Evolutionary conservation across 2,329 filamentous ascomycete species (phyloP), one percentile per base, ranked within the genome.

Genomic region (Penicillium griseofulvum): DNA sequence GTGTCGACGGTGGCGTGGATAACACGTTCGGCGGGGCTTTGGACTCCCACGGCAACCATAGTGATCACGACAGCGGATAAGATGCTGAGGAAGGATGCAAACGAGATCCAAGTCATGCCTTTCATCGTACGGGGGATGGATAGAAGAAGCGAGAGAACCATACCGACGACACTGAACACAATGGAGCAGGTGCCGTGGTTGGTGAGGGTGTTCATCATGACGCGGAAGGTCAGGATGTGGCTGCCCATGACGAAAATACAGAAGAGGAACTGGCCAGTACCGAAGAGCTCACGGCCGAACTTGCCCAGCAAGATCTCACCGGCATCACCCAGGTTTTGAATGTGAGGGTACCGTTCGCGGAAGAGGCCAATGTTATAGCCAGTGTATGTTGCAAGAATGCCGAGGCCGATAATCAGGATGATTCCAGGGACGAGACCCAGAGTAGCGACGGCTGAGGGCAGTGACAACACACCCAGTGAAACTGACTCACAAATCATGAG

Each of bases 241-340:
- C 86, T 87, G 34, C 82, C 86, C 71, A 87, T 85, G 59, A 88
- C 82, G 74, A 90, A 88, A 58, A 87, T 76, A 36, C 89, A 78
- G 70, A 89, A 84, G 14, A 89, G 72, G 9, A 81, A 74, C 62
- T 87, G 86, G 61, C 83, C 85, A 51, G 77, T 70, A 31, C 85
- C 85, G 47, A 88, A 78, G 29, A 90, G 61, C 68, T 87, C 84
- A 57, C 84, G 82, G 1, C 84, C 86, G 36, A 83, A 75, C 9
- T 72, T 75, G 12, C 88, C 87, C 61, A 81, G 76, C 49, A 90
- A 78, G 55, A 89, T 76, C 44, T 80, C 75, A 1, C 86, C 87
- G 10, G 84, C 87, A 64, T 90, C 87, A 24, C 85, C 84, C 60
- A 89, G 87, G 68, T 84, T 85, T 49, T 83, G 80, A 39, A 89